Evolutionary conservation across 306 rosid species (phyloP).

Genomic region (Parietaria judaica): DNA sequence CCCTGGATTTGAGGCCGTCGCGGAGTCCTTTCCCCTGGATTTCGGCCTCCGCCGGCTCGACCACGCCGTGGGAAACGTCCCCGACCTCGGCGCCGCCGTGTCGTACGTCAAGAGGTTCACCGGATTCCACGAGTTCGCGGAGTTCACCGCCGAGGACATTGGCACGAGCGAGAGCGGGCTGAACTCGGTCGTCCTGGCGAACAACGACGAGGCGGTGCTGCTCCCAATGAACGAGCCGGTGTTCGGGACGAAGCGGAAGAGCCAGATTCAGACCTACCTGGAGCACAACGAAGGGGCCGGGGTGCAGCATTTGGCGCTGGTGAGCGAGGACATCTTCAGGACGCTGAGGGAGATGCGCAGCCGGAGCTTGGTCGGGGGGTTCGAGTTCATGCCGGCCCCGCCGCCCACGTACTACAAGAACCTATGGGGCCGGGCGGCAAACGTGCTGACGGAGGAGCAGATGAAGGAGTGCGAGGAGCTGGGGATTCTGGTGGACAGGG

Average conservation of each 20-base stretch:
- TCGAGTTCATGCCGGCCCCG: conserved; percentile 90
- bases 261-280: conserved; percentile 82
- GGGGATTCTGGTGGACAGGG: conserved; percentile 86
- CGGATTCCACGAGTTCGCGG: conserved; percentile 90
- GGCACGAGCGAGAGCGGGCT: conserved; percentile 89
- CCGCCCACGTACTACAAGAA: conserved; percentile 79
- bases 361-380: conserved; percentile 60
- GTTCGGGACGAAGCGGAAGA: conserved; percentile 75
- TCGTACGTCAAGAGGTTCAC: conserved; percentile 50
- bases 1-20: conserved; percentile 52
- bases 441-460: conserved; percentile 65
- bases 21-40: conserved; percentile 42
- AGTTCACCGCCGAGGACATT: conserved; percentile 88
- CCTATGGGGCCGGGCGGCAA: conserved; percentile 53
- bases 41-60: conserved; percentile 69
- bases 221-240: conserved; percentile 87
- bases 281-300: conserved; percentile 97
- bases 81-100: conserved; percentile 37
- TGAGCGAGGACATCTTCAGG: conserved; percentile 48
- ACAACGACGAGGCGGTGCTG: conserved; percentile 66
- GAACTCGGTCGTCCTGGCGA: conserved; percentile 69
- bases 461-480: conserved; percentile 73
- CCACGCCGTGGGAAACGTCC: conserved; percentile 91
- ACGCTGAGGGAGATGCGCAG: conserved; percentile 79
- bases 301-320: conserved; percentile 71